phyloP scores from a whole-genome alignment of 1,284 basidiomycete genomes.

The Spongispora temasekensis region DNA sequence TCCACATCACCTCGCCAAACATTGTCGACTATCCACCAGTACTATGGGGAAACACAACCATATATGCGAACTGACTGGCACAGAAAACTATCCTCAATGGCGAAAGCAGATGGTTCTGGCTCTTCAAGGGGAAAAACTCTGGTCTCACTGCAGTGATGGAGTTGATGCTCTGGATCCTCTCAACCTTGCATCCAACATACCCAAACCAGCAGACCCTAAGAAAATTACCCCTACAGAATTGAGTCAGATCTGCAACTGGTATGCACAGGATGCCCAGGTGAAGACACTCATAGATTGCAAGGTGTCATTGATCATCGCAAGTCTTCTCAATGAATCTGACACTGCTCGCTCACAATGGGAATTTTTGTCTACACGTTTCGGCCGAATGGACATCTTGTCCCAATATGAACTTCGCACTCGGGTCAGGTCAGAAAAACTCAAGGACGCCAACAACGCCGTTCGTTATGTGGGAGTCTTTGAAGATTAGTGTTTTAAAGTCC shows the following conservation, averaged over 20 bases:
- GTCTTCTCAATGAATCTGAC: rapidly evolving
- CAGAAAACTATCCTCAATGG: not conserved
- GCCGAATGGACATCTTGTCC: not conserved
- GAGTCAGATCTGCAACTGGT: not conserved
- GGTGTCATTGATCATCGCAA: not conserved
- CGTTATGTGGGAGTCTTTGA: not conserved
- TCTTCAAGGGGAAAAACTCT: not conserved
- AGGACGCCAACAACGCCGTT: not conserved
- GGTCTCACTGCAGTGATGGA: not conserved
- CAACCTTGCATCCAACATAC: not conserved
- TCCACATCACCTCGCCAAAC: too few relatives aligned
- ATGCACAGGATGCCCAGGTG: not conserved
- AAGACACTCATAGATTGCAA: not conserved
- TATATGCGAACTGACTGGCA: not conserved
- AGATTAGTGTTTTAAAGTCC: too few relatives aligned
- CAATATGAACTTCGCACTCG: not conserved
- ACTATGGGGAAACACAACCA: slow-evolving; percentile 10
- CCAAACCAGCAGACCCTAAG: not conserved
- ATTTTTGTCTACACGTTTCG: rapidly evolving
- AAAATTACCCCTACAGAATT: not conserved
- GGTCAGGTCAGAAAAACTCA: not conserved
- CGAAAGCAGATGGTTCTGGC: not conserved
- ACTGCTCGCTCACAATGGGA: not conserved
- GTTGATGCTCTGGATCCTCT: not conserved
- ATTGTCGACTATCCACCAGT: too few relatives aligned